Evolutionary conservation across 2,329 filamentous ascomycete species (phyloP), one percentile per base, ranked within the genome.

Genomic region (Phaeosphaeria sp.): DNA sequence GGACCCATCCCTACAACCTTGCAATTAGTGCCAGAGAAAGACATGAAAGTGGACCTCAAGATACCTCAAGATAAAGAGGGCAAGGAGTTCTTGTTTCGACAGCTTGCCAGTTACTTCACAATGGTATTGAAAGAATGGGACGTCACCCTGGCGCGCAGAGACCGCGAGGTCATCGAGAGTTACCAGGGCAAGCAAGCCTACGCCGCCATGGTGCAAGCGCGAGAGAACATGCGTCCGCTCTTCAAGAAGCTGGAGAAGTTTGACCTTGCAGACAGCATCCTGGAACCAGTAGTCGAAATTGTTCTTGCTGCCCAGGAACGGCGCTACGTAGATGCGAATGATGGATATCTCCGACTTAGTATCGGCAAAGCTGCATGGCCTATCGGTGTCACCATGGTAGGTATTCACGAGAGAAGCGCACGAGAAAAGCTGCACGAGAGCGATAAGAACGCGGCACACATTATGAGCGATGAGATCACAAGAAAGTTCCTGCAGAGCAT

Each of bases 351-450:
- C 59, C 85, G 92, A 52, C 83, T 99, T 54, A 96, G 92, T 75
- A 99, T 99, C 72, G 93, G 93, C 64, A 97, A 97, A 81, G 93
- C 93, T 66, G 95, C 95, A 17, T 99, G 95, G 95, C 95, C 95
- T 22, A 99, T 99, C 72, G 95, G 95, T 79, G 95, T 99, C 41
- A 99, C 95, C 77, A 99, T 98, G 95, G 95, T 99, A 72, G 95
- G 95, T 83, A 99, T 99, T 69, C 95, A 99, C 85, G 95, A 98
- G 83, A 88, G 95, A 73, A 95, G 90, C 66, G 94, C 95, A 20
- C 87, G 95, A 62, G 95, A 99, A 80, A 99, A 99, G 80, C 81
- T 99, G 58, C 93, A 98, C 75, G 88, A 95, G 76, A 84, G 82
- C 59, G 85, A 87, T 63, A 85, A 86, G 65, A 90, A 89, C 57